Evolutionary conservation across 352 stramenopile genomes (phyloP).

Genomic region (Pythium chondricola): DNA sequence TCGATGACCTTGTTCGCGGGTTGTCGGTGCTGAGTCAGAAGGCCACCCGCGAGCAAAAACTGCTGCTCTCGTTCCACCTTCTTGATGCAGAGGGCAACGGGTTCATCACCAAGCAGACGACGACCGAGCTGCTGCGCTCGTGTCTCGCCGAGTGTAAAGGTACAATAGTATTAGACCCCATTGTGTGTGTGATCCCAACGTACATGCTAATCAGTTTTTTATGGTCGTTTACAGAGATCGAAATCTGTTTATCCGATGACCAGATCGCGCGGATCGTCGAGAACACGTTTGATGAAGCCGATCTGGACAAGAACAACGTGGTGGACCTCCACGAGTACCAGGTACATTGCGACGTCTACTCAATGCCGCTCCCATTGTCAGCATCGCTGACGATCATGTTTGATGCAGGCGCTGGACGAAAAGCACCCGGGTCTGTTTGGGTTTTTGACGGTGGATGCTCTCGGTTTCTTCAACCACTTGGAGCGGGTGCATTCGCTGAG

Average conservation of each 20-base stretch:
- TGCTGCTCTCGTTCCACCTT: constrained; percentile 82
- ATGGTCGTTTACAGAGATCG: constrained; percentile 41
- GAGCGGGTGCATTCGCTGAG: constrained; percentile 82
- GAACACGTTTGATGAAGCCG: constrained; percentile 78
- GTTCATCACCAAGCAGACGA: constrained; percentile 81
- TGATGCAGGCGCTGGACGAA: constrained; percentile 54
- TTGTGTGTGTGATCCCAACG: too few relatives aligned
- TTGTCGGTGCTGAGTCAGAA: constrained; percentile 82
- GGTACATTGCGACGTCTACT: constrained; percentile 30
- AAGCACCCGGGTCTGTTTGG: constrained; percentile 82
- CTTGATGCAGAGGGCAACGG: constrained; percentile 72
- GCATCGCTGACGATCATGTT: too few relatives aligned
- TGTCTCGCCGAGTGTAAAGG: constrained; percentile 82
- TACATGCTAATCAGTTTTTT: too few relatives aligned
- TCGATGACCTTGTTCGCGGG: constrained; percentile 76
- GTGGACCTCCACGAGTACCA: constrained; percentile 82
- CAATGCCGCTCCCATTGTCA: too few relatives aligned
- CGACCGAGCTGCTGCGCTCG: constrained; percentile 72
- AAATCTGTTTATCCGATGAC: constrained; percentile 70
- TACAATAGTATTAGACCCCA: too few relatives aligned
- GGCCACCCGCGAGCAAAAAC: constrained; percentile 79
- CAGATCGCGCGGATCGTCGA: constrained; percentile 77
- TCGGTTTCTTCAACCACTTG: constrained; percentile 76
- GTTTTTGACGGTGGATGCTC: constrained; percentile 81
- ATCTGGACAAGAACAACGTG: constrained; percentile 66